Evolutionary conservation across 23 red algal genomes (phyloP).

Genomic region (Gracilaria domingensis): DNA sequence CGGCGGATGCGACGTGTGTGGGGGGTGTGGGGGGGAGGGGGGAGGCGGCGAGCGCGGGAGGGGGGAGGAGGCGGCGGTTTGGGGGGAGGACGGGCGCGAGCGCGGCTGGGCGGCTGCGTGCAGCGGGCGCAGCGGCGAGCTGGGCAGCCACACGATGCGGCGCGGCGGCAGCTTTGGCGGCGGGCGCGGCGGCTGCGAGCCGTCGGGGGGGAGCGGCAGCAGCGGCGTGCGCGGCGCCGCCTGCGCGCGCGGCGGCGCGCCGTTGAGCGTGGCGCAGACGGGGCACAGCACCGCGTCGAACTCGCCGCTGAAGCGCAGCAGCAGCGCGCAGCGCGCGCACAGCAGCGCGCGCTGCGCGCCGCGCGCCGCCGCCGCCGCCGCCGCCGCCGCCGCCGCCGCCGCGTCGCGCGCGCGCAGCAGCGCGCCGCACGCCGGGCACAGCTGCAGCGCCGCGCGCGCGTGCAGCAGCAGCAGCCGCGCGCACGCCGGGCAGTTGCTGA

Average conservation of each 20-base stretch:
- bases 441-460: constrained; percentile 20
- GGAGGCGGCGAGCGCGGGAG: neutral
- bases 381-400: neutral
- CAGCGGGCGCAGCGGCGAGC: constrained; percentile 18
- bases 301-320: constrained; percentile 12
- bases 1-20: neutral
- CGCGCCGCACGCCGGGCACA: constrained; percentile 32
- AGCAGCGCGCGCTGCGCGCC: neutral
- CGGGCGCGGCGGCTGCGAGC: neutral
- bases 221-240: neutral
- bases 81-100: neutral
- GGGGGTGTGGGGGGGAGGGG: neutral
- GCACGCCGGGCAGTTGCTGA: constrained; percentile 46
- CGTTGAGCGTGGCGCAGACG: constrained; percentile 18
- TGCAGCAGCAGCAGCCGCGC: constrained; percentile 31
- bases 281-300: constrained; percentile 20
- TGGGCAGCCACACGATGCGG: constrained; percentile 49
- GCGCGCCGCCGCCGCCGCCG: neutral
- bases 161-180: constrained; percentile 45
- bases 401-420: neutral
- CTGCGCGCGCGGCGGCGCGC: neutral
- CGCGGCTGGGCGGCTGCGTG: neutral
- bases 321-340: constrained; percentile 33
- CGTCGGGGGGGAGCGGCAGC: constrained; percentile 2
- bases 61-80: neutral